Percentiles rank a stretch among this genome's conserved stretches.
Conservation (phyloP, 139 green algal species). For the Zygnema cylindricum region DNA sequence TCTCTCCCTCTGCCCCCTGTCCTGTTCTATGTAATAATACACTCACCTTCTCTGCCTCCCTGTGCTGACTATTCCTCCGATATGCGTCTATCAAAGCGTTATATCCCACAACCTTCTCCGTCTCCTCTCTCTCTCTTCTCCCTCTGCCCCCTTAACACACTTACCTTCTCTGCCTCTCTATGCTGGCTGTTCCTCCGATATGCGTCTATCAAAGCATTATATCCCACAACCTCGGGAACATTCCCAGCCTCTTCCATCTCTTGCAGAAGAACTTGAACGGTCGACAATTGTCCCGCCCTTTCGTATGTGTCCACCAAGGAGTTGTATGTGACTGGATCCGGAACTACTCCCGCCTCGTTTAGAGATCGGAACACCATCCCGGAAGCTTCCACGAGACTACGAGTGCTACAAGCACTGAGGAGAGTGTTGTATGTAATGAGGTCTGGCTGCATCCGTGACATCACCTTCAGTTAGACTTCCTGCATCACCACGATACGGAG, state of each 20-base stretch:
- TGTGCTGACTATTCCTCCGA: background rate
- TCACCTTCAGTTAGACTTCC: background rate
- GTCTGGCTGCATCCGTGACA: constrained; percentile 41
- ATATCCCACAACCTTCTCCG: no score
- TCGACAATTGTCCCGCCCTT: background rate
- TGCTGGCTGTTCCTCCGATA: constrained; percentile 25
- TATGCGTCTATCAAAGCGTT: no score
- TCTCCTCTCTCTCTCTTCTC: constrained; percentile 7
- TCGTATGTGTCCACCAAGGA: constrained; percentile 44
- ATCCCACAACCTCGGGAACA: constrained; percentile 41
- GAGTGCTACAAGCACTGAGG: constrained; percentile 21
- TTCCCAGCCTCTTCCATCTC: constrained; percentile 42
- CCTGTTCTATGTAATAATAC: background rate
- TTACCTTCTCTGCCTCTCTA: constrained; percentile 36
- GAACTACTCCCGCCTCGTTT: constrained; percentile 28
- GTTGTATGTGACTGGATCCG: constrained; percentile 47
- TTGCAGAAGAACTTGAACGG: constrained; percentile 17
- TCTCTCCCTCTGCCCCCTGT: background rate
- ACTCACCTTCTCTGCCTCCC: constrained; percentile 13
- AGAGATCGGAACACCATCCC: constrained; percentile 48
- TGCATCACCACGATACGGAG: background rate
- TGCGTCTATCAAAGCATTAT: constrained; percentile 55
- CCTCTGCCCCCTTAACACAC: background rate
- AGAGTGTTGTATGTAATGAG: constrained; percentile 62
- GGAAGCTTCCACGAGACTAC: constrained; percentile 39